These are phyloP conservation scores for Alternaria solani DNA, from an alignment of 2,329 filamentous ascomycete species.

Conservation along the genomic window DNA sequence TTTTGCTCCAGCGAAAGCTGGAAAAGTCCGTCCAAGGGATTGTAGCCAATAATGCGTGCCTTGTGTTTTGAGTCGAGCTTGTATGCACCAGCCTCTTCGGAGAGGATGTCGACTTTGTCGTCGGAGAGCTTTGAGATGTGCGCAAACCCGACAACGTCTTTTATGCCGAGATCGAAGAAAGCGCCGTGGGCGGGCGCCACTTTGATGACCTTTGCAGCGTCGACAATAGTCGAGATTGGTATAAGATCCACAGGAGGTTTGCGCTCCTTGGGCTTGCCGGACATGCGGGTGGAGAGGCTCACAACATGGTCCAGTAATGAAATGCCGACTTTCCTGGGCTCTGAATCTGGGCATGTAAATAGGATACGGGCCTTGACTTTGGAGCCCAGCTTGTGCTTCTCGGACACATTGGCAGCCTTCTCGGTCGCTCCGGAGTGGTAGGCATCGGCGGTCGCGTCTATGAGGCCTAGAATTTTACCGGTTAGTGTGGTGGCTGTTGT, in stretches of 20 bases:
- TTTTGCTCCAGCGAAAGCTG: constrained; percentile 83
- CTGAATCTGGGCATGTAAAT: constrained; percentile 82
- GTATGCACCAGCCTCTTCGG: constrained; percentile 78
- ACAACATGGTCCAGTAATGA: constrained; percentile 87
- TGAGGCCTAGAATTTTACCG: constrained; percentile 89
- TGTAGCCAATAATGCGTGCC: constrained; percentile 86
- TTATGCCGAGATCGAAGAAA: constrained; percentile 75
- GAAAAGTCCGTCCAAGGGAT: constrained; percentile 83
- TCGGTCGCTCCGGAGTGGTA: constrained; percentile 84
- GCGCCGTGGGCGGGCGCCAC: constrained; percentile 83
- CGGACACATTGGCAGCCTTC: constrained; percentile 72
- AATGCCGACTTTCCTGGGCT: constrained; percentile 83
- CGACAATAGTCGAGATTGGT: constrained; percentile 76
- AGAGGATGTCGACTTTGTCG: constrained; percentile 84
- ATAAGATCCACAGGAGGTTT: constrained; percentile 67
- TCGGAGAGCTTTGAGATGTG: constrained; percentile 95
- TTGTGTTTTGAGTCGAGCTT: constrained; percentile 80
- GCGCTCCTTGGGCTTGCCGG: constrained; percentile 50
- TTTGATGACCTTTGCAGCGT: constrained; percentile 79
- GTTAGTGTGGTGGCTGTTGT: constrained; percentile 76
- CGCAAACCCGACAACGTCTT: constrained; percentile 81
- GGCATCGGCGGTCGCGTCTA: constrained; percentile 89
- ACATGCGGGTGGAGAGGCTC: constrained; percentile 62
- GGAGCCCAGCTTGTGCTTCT: constrained; percentile 81
- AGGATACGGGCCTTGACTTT: constrained; percentile 88